These are phyloP conservation scores for Falciphora oryzae DNA, from an alignment of 2,329 filamentous ascomycete species.

Conservation along the genomic window DNA sequence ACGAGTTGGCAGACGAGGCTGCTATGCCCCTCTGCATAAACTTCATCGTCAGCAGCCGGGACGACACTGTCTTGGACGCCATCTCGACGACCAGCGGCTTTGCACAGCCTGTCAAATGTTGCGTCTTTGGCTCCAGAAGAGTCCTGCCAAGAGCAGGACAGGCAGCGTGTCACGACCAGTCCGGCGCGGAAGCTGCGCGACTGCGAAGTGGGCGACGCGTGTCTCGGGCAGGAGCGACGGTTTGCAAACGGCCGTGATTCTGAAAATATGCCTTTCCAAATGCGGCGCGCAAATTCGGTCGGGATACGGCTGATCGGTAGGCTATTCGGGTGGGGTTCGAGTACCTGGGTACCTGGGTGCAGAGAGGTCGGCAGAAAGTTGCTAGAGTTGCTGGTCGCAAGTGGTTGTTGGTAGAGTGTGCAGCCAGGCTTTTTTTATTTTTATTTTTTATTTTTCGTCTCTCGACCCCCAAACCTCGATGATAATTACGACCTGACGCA, in stretches of 20 bases:
- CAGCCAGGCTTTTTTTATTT: slow-evolving; percentile 7
- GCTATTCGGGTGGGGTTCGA: neutral
- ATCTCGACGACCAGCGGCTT: neutral
- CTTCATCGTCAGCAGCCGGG: slow-evolving; percentile 87
- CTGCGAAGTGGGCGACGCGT: neutral
- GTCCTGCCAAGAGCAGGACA: neutral
- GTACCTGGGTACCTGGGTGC: too few species aligned
- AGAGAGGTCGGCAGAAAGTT: too few species aligned
- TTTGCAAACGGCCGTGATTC: neutral
- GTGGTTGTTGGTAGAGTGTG: neutral
- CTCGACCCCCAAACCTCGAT: neutral
- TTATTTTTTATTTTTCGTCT: slow-evolving; percentile 6
- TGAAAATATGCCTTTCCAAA: neutral
- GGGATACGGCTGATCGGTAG: neutral
- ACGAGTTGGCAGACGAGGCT: slow-evolving; percentile 41
- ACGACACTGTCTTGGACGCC: slow-evolving; percentile 56
- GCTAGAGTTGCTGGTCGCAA: neutral
- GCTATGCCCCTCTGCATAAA: slow-evolving; percentile 90
- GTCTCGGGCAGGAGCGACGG: neutral
- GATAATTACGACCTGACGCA: neutral
- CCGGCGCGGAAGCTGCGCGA: too few species aligned
- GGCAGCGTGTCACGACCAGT: neutral
- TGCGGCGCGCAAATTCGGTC: neutral
- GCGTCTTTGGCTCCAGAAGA: neutral
- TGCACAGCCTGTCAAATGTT: neutral